Evolutionary conservation across 208 protist genomes (phyloP).

Genomic region (Leishmania guyanensis): DNA sequence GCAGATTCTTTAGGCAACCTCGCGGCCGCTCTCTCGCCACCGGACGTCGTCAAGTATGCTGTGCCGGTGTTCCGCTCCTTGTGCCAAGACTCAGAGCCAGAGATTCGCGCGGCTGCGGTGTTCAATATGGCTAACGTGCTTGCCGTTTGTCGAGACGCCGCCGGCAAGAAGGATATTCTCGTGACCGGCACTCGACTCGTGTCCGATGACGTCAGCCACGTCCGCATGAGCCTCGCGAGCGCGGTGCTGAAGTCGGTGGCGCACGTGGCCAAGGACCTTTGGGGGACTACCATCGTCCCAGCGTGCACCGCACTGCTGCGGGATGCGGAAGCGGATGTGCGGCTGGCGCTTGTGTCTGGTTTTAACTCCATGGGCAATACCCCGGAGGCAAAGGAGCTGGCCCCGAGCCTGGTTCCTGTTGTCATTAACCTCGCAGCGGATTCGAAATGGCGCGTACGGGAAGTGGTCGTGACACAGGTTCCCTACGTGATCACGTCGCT

Average conservation of each 20-base stretch:
- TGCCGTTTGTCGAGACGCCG: slow-evolving; percentile 54
- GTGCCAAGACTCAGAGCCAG: slow-evolving; percentile 80
- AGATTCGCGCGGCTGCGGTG: slow-evolving; percentile 88
- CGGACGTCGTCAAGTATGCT: slow-evolving; percentile 66
- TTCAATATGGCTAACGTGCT: slow-evolving; percentile 81
- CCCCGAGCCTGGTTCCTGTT: slow-evolving; percentile 82
- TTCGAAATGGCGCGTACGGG: slow-evolving; percentile 88
- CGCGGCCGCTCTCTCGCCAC: slow-evolving; percentile 51
- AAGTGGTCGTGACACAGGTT: slow-evolving; percentile 85
- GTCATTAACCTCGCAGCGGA: slow-evolving; percentile 78
- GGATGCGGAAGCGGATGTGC: slow-evolving; percentile 83
- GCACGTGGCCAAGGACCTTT: slow-evolving; percentile 75
- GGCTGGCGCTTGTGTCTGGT: slow-evolving; percentile 81
- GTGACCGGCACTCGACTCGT: slow-evolving; percentile 72
- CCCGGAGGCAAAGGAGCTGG: slow-evolving; percentile 79
- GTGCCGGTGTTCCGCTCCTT: slow-evolving; percentile 76
- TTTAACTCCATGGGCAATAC: slow-evolving; percentile 90
- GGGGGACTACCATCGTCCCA: slow-evolving; percentile 72
- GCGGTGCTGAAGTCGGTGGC: slow-evolving; percentile 80
- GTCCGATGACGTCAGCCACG: slow-evolving; percentile 70
- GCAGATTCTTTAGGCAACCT: slow-evolving; percentile 94
- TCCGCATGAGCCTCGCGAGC: slow-evolving; percentile 87
- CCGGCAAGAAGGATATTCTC: slow-evolving; percentile 72
- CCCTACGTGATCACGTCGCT: slow-evolving; percentile 83
- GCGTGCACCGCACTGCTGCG: slow-evolving; percentile 80